Evolutionary conservation across 2,329 filamentous ascomycete genomes (phyloP), one percentile per base, ranked within the genome.

Genomic region (Pseudodiploospora longispora): DNA sequence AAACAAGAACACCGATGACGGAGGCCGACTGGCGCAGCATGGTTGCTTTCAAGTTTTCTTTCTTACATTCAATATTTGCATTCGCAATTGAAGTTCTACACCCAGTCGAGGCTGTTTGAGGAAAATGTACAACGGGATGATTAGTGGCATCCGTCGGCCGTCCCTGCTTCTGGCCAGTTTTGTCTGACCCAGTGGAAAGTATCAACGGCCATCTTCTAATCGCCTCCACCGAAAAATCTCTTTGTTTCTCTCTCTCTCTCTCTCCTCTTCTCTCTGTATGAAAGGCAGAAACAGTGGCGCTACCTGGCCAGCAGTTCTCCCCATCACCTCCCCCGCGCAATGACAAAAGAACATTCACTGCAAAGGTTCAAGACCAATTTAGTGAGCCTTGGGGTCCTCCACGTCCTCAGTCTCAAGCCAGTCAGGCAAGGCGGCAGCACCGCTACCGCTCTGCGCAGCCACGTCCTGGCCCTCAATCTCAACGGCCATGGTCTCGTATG

Each of bases 401-500:
- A 19, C 19, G 19, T 79, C 67, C 74, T 90, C 83, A 65, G 88
- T 83, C 68, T 90, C 88, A 58, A 95, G 86, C 87, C 89, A 96
- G 71, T 83, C 71, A 58, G 75, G 71, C 47, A 77, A 66, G 47
- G 68, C 70, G 49, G 83, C 75, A 46, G 78, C 72, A 45, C 75
- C 76, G 59, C 77, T 60, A 42, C 72, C 71, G 54, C 74, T 73
- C 65, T 80, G 75, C 52, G 76, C 76, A 49, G 70, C 67, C 56
- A 76, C 73, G 55, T 85, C 80, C 68, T 87, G 81, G 55, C 91
- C 91, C 76, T 97, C 91, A 54, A 97, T 83, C 71, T 98, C 93
- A 56, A 96, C 90, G 58, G 83, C 79, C 77, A 95, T 88, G 65
- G 72, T 79, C 80, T 97, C 91, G 79, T 98, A 98, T 65, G 88